Conservation (phyloP, 2,329 filamentous ascomycete species). For the Juglanconis oblonga region DNA sequence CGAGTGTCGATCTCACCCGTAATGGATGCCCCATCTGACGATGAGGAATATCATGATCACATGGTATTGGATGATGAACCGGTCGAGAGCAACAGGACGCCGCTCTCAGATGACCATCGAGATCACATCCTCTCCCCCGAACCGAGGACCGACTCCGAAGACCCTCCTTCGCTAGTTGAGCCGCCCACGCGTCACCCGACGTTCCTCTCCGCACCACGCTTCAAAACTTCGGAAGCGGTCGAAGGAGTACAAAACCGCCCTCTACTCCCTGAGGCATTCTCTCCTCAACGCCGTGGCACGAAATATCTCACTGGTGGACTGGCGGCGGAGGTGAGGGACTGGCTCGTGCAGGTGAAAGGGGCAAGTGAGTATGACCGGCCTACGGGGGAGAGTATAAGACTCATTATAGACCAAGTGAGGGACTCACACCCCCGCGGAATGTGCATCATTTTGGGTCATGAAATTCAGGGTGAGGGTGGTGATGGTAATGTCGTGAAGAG, state of each 20-base stretch:
- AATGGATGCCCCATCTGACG: background rate
- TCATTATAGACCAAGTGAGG: slow-evolving; percentile 26
- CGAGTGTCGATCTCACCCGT: slow-evolving; percentile 32
- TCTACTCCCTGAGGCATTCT: slow-evolving; percentile 36
- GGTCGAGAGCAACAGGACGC: background rate
- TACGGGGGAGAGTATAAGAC: slow-evolving; percentile 8
- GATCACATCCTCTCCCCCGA: background rate
- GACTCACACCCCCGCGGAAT: slow-evolving; percentile 22
- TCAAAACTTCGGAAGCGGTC: slow-evolving; percentile 29
- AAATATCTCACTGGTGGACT: slow-evolving; percentile 38
- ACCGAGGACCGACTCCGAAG: background rate
- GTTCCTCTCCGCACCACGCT: slow-evolving; percentile 36
- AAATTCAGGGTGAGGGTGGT: background rate
- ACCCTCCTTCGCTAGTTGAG: background rate
- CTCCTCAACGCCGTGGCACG: slow-evolving; percentile 32
- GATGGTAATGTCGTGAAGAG: background rate
- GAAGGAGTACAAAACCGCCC: slow-evolving; percentile 18
- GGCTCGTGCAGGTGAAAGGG: slow-evolving; percentile 42
- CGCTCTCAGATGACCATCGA: slow-evolving; percentile 1
- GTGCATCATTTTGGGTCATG: slow-evolving; percentile 26
- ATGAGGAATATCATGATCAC: slow-evolving; percentile 9
- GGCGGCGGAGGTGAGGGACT: slow-evolving; percentile 40
- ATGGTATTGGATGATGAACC: slow-evolving; percentile 21
- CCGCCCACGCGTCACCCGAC: slow-evolving; percentile 25
- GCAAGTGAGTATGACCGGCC: slow-evolving; percentile 20